These are phyloP conservation scores for Zizania palustris DNA, from an alignment of 202 grass and related monocot species.

Conservation along the genomic window DNA sequence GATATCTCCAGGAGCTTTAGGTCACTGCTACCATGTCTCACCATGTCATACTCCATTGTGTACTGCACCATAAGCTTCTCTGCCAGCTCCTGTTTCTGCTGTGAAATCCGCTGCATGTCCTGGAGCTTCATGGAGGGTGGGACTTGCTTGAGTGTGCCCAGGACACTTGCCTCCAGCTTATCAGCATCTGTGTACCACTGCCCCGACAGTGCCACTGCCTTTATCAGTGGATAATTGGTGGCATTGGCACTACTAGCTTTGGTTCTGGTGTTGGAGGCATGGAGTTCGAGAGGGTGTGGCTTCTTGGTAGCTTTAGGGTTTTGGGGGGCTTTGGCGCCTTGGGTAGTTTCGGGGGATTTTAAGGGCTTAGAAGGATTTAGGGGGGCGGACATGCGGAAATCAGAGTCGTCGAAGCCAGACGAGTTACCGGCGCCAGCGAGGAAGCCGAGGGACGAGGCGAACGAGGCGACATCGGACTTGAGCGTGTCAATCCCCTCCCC, in stretches of 20 bases:
- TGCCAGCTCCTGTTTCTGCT: constrained; percentile 65
- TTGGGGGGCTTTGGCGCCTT: constrained; percentile 25
- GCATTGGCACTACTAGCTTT: neutral
- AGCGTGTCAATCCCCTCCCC: constrained; percentile 57
- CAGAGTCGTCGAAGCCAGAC: constrained; percentile 88
- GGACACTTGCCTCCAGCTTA: constrained; percentile 65
- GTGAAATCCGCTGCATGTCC: constrained; percentile 67
- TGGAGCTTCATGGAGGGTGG: constrained; percentile 52
- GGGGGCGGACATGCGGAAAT: constrained; percentile 77
- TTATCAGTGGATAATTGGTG: constrained; percentile 67
- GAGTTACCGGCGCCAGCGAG: constrained; percentile 38
- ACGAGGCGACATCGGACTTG: constrained; percentile 86
- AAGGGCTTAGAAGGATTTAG: constrained; percentile 49
- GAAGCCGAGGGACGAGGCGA: constrained; percentile 85
- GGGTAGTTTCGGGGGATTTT: constrained; percentile 19
- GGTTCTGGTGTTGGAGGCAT: constrained; percentile 19
- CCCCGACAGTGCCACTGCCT: constrained; percentile 56
- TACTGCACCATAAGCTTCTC: constrained; percentile 89
- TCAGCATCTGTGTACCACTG: constrained; percentile 72
- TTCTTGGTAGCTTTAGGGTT: constrained; percentile 61
- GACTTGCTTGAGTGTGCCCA: constrained; percentile 49
- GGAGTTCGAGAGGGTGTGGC: constrained; percentile 74
- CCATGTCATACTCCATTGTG: constrained; percentile 55
- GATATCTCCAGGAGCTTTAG: constrained; percentile 81
- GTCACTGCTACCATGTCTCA: constrained; percentile 62